Conservation (phyloP, 371 early-diverging fungal genomes). For the Mortierella sp. region DNA sequence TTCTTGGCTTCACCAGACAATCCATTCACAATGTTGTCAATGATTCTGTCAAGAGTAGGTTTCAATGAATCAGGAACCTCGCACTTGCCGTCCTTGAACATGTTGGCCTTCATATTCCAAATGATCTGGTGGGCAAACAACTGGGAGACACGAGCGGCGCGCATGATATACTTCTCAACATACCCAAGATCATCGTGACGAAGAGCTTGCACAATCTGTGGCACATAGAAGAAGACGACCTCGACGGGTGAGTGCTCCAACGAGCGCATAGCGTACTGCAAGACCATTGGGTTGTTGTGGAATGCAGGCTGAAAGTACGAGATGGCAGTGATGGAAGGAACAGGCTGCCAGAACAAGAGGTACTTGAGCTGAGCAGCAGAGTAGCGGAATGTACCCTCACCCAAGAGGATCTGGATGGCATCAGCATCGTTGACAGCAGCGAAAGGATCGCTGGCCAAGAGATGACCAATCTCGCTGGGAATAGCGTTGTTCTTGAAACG, state of each 20-base stretch:
- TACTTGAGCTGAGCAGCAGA: conserved; percentile 63
- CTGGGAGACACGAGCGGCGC: conserved; percentile 92
- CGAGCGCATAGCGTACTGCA: conserved; percentile 96
- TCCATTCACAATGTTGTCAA: conserved; percentile 78
- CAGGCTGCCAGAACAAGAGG: conserved; percentile 91
- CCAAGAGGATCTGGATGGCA: conserved; percentile 77
- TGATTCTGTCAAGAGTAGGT: conserved; percentile 89
- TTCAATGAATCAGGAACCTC: conserved; percentile 83
- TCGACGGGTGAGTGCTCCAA: conserved; percentile 93
- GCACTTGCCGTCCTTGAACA: conserved; percentile 89
- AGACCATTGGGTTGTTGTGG: conserved; percentile 83
- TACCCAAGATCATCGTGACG: conserved; percentile 92
- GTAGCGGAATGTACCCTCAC: conserved; percentile 58
- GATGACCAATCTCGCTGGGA: conserved; percentile 73
- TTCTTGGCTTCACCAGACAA: conserved; percentile 88
- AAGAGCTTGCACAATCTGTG: conserved; percentile 98
- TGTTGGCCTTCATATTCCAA: conserved; percentile 99
- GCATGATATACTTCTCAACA: conserved; percentile 92
- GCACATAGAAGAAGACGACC: conserved; percentile 97
- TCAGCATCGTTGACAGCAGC: conserved; percentile 82
- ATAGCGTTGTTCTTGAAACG: conserved; percentile 82
- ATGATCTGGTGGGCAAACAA: conserved; percentile 99
- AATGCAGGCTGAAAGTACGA: conserved; percentile 79
- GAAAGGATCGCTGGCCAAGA: conserved; percentile 74
- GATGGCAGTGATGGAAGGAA: conserved; percentile 93